Evolutionary conservation across 208 protist genomes (phyloP), one percentile per base, ranked within the genome.

Genomic region (Novymonas esmeraldas): DNA sequence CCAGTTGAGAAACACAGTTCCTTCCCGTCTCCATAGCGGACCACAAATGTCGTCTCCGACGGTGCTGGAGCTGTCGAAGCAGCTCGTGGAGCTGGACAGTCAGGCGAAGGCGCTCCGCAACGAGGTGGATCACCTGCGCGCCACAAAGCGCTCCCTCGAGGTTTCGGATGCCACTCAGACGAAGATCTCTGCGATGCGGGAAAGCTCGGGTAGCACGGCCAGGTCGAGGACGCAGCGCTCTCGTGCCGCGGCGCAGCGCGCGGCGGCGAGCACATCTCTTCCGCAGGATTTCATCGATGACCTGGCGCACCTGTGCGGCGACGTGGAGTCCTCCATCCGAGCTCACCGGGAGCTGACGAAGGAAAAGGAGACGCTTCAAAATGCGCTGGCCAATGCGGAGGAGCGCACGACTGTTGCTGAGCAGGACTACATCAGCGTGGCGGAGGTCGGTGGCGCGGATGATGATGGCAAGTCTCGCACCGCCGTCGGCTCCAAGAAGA

Each of bases 251-350:
- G 31, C 39, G 49, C 22, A 67, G 38, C 55, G 64, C 18, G 33
- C 31, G 13, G 22, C 48, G 26, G 22, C 28, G 49, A 46, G 10
- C 36, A 34, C 49, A 14, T 36, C 46, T 14, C 64, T 92, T 14
- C 79, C 82, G 36, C 78, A 78, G 36, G 87, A 90, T 52, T 76
- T 86, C 31, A 71, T 89, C 20, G 76, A 87, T 34, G 75, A 89
- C 29, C 54, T 90, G 20, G 58, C 70, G 28, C 60, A 79, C 70
- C 83, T 85, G 63, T 74, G 80, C 22, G 75, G 82, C 36, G 82
- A 82, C 13, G 69, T 84, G 48, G 46, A 76, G 45, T 13, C 61
- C 28, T 68, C 73, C 24, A 71, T 79, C 42, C 61, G 60, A 6
- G 46, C 64, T 41, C 58, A 72, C 61, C 60, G 76, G 46, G 70